A percentile compares a stretch with the other conserved stretches of the same genome.
These are phyloP conservation scores for Lasiosphaeria miniovina DNA, from an alignment of 495 filamentous ascomycete genomes.

Conservation along the genomic window DNA sequence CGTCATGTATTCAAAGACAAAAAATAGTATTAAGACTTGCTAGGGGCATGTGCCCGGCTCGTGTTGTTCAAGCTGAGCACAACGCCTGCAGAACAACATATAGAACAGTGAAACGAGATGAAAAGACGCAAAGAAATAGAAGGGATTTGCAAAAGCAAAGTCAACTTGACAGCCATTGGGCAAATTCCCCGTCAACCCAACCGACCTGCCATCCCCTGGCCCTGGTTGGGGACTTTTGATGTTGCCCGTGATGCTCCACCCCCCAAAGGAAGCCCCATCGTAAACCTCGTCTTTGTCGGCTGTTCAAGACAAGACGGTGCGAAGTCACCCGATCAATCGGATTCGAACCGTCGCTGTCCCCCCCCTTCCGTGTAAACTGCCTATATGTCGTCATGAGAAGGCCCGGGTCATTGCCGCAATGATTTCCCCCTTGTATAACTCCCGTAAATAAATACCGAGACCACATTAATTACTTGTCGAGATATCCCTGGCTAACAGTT, in stretches of 20 bases:
- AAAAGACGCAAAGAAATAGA: neutral
- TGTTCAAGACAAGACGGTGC: neutral
- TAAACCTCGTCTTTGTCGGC: neutral
- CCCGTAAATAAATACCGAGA: constrained; percentile 35
- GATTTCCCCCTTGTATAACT: constrained; percentile 30
- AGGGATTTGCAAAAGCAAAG: neutral
- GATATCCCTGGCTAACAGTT: neutral
- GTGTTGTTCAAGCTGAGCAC: neutral
- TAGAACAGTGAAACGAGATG: neutral
- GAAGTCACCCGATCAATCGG: neutral
- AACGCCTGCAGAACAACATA: neutral
- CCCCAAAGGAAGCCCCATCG: neutral
- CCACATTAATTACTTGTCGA: constrained; percentile 26
- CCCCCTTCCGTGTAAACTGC: constrained; percentile 1
- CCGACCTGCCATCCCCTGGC: constrained; percentile 1
- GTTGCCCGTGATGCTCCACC: neutral
- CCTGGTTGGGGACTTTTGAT: constrained; percentile 1
- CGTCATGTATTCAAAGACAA: neutral
- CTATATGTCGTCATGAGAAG: constrained; percentile 29
- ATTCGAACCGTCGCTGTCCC: neutral
- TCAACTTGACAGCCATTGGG: neutral
- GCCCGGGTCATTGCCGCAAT: constrained; percentile 22
- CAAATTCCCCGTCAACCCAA: neutral
- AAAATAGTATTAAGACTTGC: constrained; percentile 3
- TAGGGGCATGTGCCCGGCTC: neutral